These are phyloP conservation scores for Cladophialophora yegresii DNA, from an alignment of 2,329 filamentous ascomycete genomes.

Conservation along the genomic window DNA sequence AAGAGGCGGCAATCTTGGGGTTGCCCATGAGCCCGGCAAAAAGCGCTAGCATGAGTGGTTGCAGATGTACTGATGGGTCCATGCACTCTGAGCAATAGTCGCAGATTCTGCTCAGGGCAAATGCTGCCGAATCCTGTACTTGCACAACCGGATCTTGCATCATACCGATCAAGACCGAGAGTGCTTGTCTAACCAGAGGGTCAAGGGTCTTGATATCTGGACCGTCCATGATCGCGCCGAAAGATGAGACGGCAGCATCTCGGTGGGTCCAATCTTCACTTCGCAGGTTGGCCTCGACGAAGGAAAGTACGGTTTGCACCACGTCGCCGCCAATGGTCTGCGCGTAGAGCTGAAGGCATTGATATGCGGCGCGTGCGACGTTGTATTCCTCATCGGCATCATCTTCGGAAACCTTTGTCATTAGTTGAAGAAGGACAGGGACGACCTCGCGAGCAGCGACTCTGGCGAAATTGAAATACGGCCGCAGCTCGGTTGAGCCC, in stretches of 20 bases:
- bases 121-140: conserved; percentile 94
- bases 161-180: conserved; percentile 90
- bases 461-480: conserved; percentile 93
- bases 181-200: conserved; percentile 91
- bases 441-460: conserved; percentile 93
- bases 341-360: conserved; percentile 92
- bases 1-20: conserved; percentile 95
- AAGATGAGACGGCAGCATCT: conserved; percentile 94
- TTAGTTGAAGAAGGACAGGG: conserved; percentile 80
- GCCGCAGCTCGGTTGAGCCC: conserved; percentile 78
- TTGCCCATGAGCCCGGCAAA: conserved; percentile 88
- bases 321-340: conserved; percentile 85
- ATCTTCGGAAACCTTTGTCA: conserved; percentile 98
- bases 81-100: conserved; percentile 91
- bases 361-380: conserved; percentile 89
- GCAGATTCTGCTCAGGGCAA: conserved; percentile 92
- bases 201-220: conserved; percentile 90
- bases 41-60: conserved; percentile 80
- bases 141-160: conserved; percentile 84
- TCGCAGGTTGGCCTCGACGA: conserved; percentile 88
- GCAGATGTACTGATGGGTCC: conserved; percentile 78
- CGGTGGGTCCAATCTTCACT: conserved; percentile 91
- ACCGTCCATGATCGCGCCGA: conserved; percentile 98
- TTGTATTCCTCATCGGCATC: conserved; percentile 98
- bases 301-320: conserved; percentile 81